Evolutionary conservation across 148 eudicot genomes (phyloP).

Genomic region (Spergularia marina): DNA sequence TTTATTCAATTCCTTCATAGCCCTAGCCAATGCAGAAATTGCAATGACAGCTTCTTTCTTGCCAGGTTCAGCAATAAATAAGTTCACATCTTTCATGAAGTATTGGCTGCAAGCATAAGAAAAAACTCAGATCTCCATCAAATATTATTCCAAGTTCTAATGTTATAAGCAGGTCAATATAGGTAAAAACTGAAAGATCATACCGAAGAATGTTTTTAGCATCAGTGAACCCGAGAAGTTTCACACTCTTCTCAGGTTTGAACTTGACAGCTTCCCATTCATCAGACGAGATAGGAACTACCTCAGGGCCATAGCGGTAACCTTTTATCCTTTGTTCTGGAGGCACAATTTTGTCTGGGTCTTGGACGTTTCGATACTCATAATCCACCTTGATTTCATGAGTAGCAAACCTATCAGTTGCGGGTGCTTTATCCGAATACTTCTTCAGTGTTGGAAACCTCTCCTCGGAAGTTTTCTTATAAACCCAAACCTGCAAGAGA

Average conservation of each 20-base stretch:
- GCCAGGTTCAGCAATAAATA: constrained; percentile 93
- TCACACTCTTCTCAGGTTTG: constrained; percentile 91
- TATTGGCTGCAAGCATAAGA: constrained; percentile 56
- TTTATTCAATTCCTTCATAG: constrained; percentile 89
- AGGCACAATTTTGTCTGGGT: constrained; percentile 63
- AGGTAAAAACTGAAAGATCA: constrained; percentile 4
- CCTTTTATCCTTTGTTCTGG: constrained; percentile 99
- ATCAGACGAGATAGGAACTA: constrained; percentile 88
- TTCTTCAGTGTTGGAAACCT: constrained; percentile 88
- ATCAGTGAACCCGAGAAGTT: constrained; percentile 89
- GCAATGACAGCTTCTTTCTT: constrained; percentile 66
- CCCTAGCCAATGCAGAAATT: constrained; percentile 87
- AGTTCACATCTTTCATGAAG: constrained; percentile 85
- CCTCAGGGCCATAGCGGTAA: constrained; percentile 95
- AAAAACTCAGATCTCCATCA: neutral
- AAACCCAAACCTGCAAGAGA: constrained; percentile 80
- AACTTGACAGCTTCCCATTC: constrained; percentile 95
- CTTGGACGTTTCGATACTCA: constrained; percentile 73
- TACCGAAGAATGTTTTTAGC: constrained; percentile 81
- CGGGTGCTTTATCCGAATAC: constrained; percentile 97
- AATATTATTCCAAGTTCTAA: neutral
- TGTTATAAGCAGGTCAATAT: neutral
- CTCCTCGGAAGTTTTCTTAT: constrained; percentile 93
- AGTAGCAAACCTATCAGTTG: constrained; percentile 86
- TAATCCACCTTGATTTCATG: constrained; percentile 92